Evolutionary conservation across 805 yeast genomes (phyloP), one percentile per base, ranked within the genome.

Genomic region (Kazachstania taianensis): DNA sequence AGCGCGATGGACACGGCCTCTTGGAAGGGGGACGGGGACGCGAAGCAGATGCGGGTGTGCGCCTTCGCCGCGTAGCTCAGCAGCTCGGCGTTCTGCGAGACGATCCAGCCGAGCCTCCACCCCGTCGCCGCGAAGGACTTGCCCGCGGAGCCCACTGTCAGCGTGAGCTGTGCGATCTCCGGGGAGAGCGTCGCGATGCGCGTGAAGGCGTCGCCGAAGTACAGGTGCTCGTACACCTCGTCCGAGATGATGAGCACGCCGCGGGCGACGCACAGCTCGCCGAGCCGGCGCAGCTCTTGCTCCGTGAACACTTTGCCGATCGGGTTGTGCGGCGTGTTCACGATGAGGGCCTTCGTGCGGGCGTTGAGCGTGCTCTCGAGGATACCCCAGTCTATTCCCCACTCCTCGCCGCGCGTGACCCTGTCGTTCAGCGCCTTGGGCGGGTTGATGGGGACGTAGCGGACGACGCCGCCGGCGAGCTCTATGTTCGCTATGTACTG

Each of bases 61-160:
- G 97, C 97, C 18, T 81, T 72, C 5, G 85, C 70, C 5, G 78
- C 94, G 53, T 82, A 84, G 45, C 80, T 76, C 49, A 92, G 67
- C 45, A 87, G 66, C 20, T 81, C 82, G n/a, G 81, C 69, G 36
- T 82, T 79, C 33, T 45, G 31, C 5, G 96, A 97, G 42, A 87
- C 78, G 26, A 89, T 70, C 94, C 94, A 92, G 37, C 98, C 98
- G 36, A 92, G 73, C 67, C 98, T 78, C 96, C 97, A 92, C 36
- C 98, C 98, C 9, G 98, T 92, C 30, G 95, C 95, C n/a, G 96
- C 94, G 65, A 92, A 92, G 0, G 95, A 77, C 61, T 92, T 92
- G 44, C 98, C 98, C 5, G 96, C 98, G 20, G 96, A 84, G 1
- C 97, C 97, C 16, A 92, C 94, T 3, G 96, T 79, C 38, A 92